Evolutionary conservation across 2,329 filamentous ascomycete genomes (phyloP).

Genomic region (Boeremia exigua): DNA sequence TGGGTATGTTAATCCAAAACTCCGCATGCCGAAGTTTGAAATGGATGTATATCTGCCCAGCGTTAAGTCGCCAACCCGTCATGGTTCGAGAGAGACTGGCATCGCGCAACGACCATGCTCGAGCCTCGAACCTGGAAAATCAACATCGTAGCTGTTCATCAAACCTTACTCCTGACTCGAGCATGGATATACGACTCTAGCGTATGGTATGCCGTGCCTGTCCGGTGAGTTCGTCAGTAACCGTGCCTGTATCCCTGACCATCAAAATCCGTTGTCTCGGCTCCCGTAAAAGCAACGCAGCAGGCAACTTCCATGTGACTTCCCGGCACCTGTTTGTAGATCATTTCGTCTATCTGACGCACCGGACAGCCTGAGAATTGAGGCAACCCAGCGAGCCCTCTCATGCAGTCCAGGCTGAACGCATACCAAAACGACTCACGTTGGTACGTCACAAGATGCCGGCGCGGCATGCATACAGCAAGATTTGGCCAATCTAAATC

Average conservation of each 20-base stretch:
- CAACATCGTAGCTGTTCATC: constrained; percentile 1
- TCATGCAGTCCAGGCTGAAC: neutral
- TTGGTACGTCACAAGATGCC: no score
- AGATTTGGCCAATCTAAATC: no score
- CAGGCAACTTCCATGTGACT: neutral
- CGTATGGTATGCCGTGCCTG: constrained; percentile 8
- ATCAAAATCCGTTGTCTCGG: constrained; percentile 2
- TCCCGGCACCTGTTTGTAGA: neutral
- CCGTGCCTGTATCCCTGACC: neutral
- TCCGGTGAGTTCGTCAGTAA: neutral
- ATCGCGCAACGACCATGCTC: neutral
- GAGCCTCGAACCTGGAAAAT: constrained; percentile 1
- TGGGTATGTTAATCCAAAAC: no score
- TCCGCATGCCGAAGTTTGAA: neutral
- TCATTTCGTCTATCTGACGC: constrained; percentile 1
- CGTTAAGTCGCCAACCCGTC: neutral
- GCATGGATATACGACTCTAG: constrained; percentile 1
- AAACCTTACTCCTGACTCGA: constrained; percentile 10
- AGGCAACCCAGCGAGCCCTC: neutral
- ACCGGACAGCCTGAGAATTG: neutral
- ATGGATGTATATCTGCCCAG: neutral
- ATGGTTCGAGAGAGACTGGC: neutral
- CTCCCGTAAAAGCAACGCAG: neutral
- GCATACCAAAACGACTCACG: neutral
- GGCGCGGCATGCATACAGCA: no score